These are phyloP conservation scores for Actinomortierella ambigua DNA, from an alignment of 371 early-diverging fungal species.

Conservation along the genomic window DNA sequence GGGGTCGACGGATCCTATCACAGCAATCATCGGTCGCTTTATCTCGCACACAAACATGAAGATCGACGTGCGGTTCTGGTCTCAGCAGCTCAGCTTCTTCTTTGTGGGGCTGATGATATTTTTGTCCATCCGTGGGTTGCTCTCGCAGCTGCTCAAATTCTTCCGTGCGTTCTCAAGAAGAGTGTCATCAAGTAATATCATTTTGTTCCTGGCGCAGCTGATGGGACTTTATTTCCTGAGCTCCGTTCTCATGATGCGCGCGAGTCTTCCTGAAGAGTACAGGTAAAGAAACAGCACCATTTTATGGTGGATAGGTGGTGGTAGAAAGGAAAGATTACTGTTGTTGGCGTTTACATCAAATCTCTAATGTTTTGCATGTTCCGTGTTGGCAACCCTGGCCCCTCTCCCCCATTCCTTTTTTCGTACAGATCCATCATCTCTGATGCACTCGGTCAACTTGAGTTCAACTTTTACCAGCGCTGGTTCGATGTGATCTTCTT, in stretches of 20 bases:
- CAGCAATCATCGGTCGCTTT: conserved; percentile 72
- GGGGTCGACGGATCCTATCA: conserved; percentile 88
- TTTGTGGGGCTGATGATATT: conserved; percentile 90
- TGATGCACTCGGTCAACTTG: conserved; percentile 73
- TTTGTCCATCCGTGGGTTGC: conserved; percentile 83
- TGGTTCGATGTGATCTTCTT: conserved; percentile 96
- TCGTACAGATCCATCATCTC: conserved; percentile 73
- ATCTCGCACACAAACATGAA: conserved; percentile 67
- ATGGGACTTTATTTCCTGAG: conserved; percentile 94
- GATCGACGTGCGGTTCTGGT: conserved; percentile 81
- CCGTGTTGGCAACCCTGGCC: too few relatives aligned
- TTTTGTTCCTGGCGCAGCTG: conserved; percentile 82
- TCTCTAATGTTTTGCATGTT: too few relatives aligned
- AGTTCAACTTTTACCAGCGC: conserved; percentile 87
- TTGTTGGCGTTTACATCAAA: too few relatives aligned
- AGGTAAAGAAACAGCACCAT: conserved; percentile 48
- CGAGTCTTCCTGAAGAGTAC: conserved; percentile 84
- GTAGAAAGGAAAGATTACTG: too few relatives aligned
- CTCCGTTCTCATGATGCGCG: conserved; percentile 89
- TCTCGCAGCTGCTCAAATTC: conserved; percentile 82
- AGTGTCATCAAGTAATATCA: conserved; percentile 70
- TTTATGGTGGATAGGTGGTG: too few relatives aligned
- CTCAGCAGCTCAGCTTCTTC: conserved; percentile 91
- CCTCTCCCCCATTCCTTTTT: background rate
- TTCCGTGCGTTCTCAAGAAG: conserved; percentile 67